These are phyloP conservation scores for Talaromyces sp. DNA, from an alignment of 2,329 filamentous ascomycete genomes.

Conservation along the genomic window DNA sequence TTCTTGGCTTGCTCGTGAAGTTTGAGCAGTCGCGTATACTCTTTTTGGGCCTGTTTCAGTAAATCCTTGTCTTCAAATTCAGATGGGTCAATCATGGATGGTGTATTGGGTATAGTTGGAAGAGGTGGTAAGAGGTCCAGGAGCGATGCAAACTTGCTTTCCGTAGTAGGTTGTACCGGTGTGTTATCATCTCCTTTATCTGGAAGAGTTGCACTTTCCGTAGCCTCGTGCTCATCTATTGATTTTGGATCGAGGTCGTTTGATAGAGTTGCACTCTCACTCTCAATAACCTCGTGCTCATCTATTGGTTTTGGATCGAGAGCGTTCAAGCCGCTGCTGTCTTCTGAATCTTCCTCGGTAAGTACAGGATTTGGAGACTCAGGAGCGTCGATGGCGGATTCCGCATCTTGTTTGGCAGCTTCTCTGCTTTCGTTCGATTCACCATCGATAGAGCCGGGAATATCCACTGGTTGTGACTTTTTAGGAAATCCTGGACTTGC, in stretches of 20 bases:
- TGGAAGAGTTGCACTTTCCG: not conserved
- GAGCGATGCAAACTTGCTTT: conserved; percentile 1
- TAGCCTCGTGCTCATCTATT: not conserved
- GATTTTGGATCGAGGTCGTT: conserved; percentile 4
- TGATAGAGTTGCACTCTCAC: too few species aligned
- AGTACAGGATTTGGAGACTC: conserved; percentile 3
- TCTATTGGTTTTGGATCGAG: conserved; percentile 7
- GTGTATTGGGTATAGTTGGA: conserved; percentile 50
- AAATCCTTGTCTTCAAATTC: conserved; percentile 59
- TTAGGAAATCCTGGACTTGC: conserved; percentile 60
- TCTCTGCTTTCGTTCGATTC: not conserved
- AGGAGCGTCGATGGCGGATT: not conserved
- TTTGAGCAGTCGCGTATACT: conserved; percentile 59
- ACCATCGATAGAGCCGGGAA: not conserved
- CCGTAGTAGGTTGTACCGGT: not conserved
- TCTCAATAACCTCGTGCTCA: not conserved
- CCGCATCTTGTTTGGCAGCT: not conserved
- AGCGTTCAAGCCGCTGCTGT: not conserved
- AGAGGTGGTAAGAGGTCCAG: conserved; percentile 39
- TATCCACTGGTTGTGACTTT: not conserved
- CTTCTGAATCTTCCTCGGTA: not conserved
- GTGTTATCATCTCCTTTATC: not conserved
- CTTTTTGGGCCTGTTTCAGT: conserved; percentile 64
- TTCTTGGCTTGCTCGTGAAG: conserved; percentile 63
- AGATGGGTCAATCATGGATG: conserved; percentile 52